A percentile compares a stretch with the other conserved stretches of the same genome.
Conservation (phyloP, 225 moss, liverwort and hornwort genomes). For the Physcomitrium patens region DNA sequence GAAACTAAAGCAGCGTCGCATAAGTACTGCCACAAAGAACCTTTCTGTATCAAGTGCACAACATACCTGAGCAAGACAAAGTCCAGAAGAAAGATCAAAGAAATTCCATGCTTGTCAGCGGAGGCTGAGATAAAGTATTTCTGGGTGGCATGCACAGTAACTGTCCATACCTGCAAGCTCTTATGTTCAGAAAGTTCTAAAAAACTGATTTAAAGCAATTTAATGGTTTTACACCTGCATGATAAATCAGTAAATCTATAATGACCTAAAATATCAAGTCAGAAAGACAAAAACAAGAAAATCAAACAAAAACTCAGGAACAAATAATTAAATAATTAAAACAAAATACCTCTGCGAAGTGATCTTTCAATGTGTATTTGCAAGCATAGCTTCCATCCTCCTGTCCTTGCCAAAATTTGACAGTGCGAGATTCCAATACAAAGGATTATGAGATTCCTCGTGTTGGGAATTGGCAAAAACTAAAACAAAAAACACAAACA, state of each 20-base stretch:
- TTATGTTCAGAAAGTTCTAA: background rate
- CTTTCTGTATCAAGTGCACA: background rate
- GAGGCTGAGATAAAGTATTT: slow-evolving; percentile 87
- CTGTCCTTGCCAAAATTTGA: slow-evolving; percentile 79
- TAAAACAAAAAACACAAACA: no score
- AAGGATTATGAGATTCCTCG: background rate
- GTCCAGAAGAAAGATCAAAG: slow-evolving; percentile 62
- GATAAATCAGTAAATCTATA: no score
- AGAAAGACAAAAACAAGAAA: no score
- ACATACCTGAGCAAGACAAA: slow-evolving; percentile 80
- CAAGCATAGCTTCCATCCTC: slow-evolving; percentile 80
- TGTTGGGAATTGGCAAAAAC: no score
- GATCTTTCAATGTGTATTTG: slow-evolving; percentile 76
- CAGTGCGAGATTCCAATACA: slow-evolving; percentile 42
- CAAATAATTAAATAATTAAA: no score
- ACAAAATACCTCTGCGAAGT: slow-evolving; percentile 62
- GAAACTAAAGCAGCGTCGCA: slow-evolving; percentile 13
- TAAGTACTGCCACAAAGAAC: slow-evolving; percentile 15
- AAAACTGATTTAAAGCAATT: background rate
- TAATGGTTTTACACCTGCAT: no score
- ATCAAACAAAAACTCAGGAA: no score
- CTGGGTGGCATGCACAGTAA: slow-evolving; percentile 86
- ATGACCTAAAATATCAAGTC: no score
- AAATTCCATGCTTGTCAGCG: slow-evolving; percentile 67
- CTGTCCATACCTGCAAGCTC: slow-evolving; percentile 70